These are phyloP conservation scores for Solanum lignicaule DNA, from an alignment of 257 asterid genomes.

Conservation along the genomic window DNA sequence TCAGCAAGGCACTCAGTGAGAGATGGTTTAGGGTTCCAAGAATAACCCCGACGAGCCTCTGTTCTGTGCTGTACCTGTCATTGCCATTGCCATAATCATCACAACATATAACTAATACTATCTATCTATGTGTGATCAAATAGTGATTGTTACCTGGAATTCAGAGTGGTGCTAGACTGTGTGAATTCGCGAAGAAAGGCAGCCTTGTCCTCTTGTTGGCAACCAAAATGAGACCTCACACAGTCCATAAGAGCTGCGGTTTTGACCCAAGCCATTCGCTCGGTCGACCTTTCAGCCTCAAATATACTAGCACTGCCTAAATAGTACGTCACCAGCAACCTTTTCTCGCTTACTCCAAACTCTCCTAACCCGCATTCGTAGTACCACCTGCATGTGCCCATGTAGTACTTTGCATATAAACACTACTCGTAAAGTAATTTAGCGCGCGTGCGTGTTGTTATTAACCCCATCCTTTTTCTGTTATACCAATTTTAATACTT, in stretches of 20 bases:
- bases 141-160: neutral
- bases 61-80: slow-evolving; percentile 25
- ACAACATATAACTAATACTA: too few species aligned
- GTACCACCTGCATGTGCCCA: slow-evolving; percentile 53
- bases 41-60: slow-evolving; percentile 26
- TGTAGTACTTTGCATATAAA: neutral
- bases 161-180: slow-evolving; percentile 8
- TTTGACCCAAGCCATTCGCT: slow-evolving; percentile 73
- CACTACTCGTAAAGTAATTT: too few species aligned
- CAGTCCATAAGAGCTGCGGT: slow-evolving; percentile 46
- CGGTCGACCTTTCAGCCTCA: slow-evolving; percentile 50
- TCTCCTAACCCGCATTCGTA: slow-evolving; percentile 22
- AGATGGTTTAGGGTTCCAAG: slow-evolving; percentile 47
- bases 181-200: slow-evolving; percentile 34
- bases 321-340: slow-evolving; percentile 26
- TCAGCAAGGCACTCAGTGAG: slow-evolving; percentile 44
- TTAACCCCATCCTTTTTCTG: too few species aligned
- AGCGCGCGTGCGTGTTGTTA: too few species aligned
- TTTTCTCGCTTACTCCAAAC: slow-evolving; percentile 32
- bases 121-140: too few species aligned
- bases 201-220: slow-evolving; percentile 13
- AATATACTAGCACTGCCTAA: slow-evolving; percentile 46
- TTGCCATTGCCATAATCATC: neutral
- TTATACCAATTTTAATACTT: neutral
- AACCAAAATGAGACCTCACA: slow-evolving; percentile 15